Percentiles rank a stretch among this genome's conserved stretches.
Conservation (phyloP, 768 basidiomycete species). For the Tulasnella sp. region DNA sequence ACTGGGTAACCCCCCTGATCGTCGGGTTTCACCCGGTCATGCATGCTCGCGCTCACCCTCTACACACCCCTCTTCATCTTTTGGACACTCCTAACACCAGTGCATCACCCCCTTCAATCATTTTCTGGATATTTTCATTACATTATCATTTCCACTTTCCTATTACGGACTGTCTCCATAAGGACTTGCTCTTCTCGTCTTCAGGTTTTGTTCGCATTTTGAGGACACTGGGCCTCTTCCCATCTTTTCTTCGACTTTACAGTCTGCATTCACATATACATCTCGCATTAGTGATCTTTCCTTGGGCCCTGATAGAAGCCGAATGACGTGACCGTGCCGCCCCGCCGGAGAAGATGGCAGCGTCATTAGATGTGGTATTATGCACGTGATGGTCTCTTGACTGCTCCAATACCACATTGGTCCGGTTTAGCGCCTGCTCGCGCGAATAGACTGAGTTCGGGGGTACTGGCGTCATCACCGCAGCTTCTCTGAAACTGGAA, state of each 20-base stretch:
- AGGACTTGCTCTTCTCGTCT: not conserved
- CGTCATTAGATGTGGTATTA: too few relatives aligned
- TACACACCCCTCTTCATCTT: not conserved
- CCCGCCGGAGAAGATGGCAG: not conserved
- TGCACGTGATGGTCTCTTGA: too few relatives aligned
- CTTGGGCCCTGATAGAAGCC: too few relatives aligned
- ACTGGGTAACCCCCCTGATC: not conserved
- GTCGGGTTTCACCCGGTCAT: not conserved
- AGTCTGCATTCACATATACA: not conserved
- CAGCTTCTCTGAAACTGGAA: not conserved
- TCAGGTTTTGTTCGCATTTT: not conserved
- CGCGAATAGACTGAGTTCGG: not conserved
- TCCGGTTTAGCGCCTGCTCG: too few relatives aligned
- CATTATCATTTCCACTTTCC: not conserved
- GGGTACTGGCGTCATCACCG: not conserved
- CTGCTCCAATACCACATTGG: too few relatives aligned
- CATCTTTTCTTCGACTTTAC: not conserved
- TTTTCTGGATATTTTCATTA: not conserved
- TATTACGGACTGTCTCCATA: not conserved
- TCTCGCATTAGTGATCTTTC: not conserved
- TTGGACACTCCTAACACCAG: not conserved
- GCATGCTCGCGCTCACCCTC: constrained; percentile 3
- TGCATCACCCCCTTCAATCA: not conserved
- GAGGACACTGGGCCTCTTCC: not conserved
- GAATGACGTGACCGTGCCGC: not conserved